A percentile compares a stretch with the other conserved stretches of the same genome.
phyloP scores from a whole-genome alignment of 129 eudicot genomes.

The Lactuca sativa region DNA sequence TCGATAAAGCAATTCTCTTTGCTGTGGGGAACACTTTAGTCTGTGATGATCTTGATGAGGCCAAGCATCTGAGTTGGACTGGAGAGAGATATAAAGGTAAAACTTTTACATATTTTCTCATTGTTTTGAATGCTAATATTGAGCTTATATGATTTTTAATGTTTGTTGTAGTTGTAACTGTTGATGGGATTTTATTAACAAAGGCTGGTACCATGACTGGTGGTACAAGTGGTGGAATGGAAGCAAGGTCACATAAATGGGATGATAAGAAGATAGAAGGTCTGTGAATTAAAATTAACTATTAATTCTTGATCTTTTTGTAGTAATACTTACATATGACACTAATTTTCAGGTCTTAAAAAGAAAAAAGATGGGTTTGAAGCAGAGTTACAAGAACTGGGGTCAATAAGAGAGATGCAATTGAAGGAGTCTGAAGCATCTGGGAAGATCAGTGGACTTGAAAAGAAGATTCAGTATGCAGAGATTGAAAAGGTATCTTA shows the following conservation, averaged over 20 bases:
- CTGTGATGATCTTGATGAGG: conserved; percentile 91
- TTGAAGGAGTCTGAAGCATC: conserved; percentile 95
- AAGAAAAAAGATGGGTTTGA: conserved; percentile 84
- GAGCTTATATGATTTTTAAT: neutral
- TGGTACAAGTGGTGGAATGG: conserved; percentile 99
- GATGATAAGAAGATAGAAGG: conserved; percentile 94
- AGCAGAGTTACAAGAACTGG: conserved; percentile 79
- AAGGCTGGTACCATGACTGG: conserved; percentile 99
- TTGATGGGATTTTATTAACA: conserved; percentile 86
- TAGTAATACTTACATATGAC: neutral
- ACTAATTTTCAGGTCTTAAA: conserved; percentile 67
- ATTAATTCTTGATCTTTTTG: neutral
- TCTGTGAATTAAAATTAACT: conserved; percentile 16
- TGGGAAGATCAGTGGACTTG: conserved; percentile 94
- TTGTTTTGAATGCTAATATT: too few species aligned
- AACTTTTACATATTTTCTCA: neutral
- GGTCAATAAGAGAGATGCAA: conserved; percentile 91
- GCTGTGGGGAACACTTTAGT: conserved; percentile 98
- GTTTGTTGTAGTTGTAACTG: conserved; percentile 81
- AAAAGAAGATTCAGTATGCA: conserved; percentile 93
- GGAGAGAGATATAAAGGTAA: conserved; percentile 92
- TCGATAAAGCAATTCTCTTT: conserved; percentile 89
- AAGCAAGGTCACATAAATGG: conserved; percentile 98
- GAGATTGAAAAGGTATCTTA: conserved; percentile 86
- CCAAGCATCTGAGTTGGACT: conserved; percentile 89